Conservation (phyloP, 2,329 filamentous ascomycete genomes). For the Aurifilum marmelostoma region DNA sequence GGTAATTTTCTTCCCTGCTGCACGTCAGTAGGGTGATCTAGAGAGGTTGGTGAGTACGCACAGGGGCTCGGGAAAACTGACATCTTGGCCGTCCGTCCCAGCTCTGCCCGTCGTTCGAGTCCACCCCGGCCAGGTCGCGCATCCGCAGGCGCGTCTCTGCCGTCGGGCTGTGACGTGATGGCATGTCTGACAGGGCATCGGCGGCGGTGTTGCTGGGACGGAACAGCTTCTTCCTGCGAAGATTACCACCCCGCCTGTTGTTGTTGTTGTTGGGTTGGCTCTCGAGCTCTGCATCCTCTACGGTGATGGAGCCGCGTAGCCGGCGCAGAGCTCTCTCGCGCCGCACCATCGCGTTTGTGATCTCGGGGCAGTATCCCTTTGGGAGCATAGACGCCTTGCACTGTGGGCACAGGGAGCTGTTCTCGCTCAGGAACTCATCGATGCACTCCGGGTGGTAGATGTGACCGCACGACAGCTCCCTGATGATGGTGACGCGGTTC, state of each 20-base stretch:
- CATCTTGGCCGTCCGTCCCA: conserved; percentile 27
- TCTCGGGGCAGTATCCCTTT: conserved; percentile 63
- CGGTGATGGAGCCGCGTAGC: conserved; percentile 56
- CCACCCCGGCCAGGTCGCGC: conserved; percentile 36
- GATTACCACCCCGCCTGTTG: conserved; percentile 30
- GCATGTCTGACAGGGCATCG: conserved; percentile 20
- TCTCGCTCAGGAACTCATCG: conserved; percentile 76
- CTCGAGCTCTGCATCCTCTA: conserved; percentile 44
- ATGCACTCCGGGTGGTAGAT: conserved; percentile 94
- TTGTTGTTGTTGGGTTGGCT: conserved; percentile 17
- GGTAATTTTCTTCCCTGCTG: conserved; percentile 15
- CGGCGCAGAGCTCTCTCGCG: conserved; percentile 72
- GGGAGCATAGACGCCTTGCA: conserved; percentile 87
- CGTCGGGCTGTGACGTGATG: conserved; percentile 24
- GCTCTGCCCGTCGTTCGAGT: conserved; percentile 31
- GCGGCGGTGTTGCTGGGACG: conserved; percentile 31
- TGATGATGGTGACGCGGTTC: conserved; percentile 70
- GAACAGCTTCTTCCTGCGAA: conserved; percentile 33
- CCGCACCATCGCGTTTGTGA: conserved; percentile 86
- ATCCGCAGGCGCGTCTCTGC: conserved; percentile 34
- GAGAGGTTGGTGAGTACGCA: neutral
- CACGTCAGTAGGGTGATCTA: neutral
- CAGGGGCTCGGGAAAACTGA: neutral
- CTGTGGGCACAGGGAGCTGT: conserved; percentile 85
- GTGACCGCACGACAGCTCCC: conserved; percentile 86